Conservation (phyloP, 495 filamentous ascomycete species). For the Talaromyces trachyspermus region DNA sequence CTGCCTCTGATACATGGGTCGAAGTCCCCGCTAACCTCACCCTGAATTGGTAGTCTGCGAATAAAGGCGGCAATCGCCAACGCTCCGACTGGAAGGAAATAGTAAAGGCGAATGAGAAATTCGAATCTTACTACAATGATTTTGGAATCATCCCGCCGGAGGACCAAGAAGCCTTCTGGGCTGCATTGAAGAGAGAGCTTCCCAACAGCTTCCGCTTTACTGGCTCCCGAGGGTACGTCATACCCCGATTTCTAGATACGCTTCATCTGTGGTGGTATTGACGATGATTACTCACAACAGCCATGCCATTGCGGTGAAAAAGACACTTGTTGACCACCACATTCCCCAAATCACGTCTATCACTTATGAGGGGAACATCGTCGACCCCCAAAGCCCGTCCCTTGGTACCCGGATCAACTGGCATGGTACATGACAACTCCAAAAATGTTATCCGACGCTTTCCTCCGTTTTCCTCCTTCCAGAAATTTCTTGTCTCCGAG, state of each 20-base stretch:
- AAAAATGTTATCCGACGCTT: constrained; percentile 90
- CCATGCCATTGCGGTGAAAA: constrained; percentile 81
- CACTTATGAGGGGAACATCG: constrained; percentile 65
- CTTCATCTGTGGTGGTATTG: neutral
- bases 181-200: constrained; percentile 66
- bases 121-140: constrained; percentile 77
- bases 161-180: constrained; percentile 77
- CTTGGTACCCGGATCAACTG: constrained; percentile 88
- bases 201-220: constrained; percentile 97
- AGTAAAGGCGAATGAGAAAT: constrained; percentile 62
- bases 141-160: constrained; percentile 63
- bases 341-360: constrained; percentile 84
- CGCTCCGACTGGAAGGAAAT: constrained; percentile 47
- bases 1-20: no score
- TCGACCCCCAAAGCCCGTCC: constrained; percentile 74
- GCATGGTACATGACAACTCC: constrained; percentile 96
- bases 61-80: constrained; percentile 26
- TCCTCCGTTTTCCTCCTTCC: constrained; percentile 86
- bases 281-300: constrained; percentile 22
- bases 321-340: constrained; percentile 76
- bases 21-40: constrained; percentile 11
- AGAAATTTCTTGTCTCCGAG: constrained; percentile 97
- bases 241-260: neutral
- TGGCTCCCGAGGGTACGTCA: constrained; percentile 70
- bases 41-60: constrained; percentile 20